These are phyloP conservation scores for Aspergillus sp. DNA, from an alignment of 2,329 filamentous ascomycete species.

Conservation along the genomic window DNA sequence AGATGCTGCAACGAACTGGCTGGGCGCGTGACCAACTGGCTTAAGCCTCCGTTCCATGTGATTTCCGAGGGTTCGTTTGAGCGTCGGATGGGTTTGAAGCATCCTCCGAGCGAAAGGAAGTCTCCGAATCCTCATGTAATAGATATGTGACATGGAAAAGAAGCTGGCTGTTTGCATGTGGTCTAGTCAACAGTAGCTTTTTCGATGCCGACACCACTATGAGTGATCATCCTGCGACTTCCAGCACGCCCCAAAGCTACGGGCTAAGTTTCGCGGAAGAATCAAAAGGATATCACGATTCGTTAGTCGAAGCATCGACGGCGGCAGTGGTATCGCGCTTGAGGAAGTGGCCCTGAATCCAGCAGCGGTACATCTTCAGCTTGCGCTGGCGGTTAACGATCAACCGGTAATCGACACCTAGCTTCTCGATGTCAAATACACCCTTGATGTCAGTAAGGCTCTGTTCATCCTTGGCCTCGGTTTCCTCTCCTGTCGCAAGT, in stretches of 20 bases:
- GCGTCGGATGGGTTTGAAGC: not conserved
- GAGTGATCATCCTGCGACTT: not conserved
- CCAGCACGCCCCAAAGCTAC: not conserved
- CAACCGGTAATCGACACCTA: constrained; percentile 84
- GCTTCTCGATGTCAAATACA: constrained; percentile 70
- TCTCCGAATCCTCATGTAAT: not conserved
- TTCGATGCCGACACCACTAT: not conserved
- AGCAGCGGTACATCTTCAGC: constrained; percentile 98
- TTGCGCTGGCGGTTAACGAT: constrained; percentile 88
- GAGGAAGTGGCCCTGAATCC: constrained; percentile 54
- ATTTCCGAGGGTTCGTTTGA: not conserved
- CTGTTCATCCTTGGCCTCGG: constrained; percentile 13
- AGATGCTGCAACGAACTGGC: not conserved
- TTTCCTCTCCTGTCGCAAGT: constrained; percentile 13
- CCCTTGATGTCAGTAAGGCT: constrained; percentile 23
- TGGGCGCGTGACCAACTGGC: not conserved
- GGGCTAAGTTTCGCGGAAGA: not conserved
- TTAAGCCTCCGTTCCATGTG: not conserved
- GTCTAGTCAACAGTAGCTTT: not conserved
- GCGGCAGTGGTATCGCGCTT: constrained; percentile 32
- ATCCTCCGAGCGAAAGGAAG: not conserved
- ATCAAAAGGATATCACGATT: constrained; percentile 3
- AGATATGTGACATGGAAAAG: not conserved
- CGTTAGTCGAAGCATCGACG: constrained; percentile 14
- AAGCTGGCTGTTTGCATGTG: not conserved